Conservation (phyloP, 139 green algal species). For the Dunaliella sp. region DNA sequence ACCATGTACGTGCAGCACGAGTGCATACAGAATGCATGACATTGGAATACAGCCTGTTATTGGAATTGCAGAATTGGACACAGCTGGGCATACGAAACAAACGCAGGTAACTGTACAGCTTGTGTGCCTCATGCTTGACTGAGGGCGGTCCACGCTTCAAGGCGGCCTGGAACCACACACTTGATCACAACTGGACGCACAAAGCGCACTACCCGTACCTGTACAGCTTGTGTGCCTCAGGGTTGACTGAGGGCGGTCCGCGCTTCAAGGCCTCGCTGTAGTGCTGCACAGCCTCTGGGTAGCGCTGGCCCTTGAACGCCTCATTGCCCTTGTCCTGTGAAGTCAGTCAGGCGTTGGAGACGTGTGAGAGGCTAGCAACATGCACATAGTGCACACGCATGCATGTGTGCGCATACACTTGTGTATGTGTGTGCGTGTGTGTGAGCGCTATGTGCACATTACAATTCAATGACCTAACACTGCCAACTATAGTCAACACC, state of each 20-base stretch:
- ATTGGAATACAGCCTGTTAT: too few relatives aligned
- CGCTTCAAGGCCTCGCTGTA: slow-evolving; percentile 97
- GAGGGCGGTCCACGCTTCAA: slow-evolving; percentile 81
- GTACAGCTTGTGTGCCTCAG: slow-evolving; percentile 96
- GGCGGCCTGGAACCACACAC: slow-evolving; percentile 97
- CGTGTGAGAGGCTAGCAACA: too few relatives aligned
- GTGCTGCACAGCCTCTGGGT: slow-evolving; percentile 69
- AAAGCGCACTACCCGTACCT: slow-evolving; percentile 30
- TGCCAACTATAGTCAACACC: too few relatives aligned
- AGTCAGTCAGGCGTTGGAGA: too few relatives aligned
- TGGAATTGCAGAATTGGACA: too few relatives aligned
- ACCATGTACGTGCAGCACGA: too few relatives aligned
- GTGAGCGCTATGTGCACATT: too few relatives aligned
- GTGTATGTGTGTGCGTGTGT: too few relatives aligned
- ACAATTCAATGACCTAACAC: too few relatives aligned
- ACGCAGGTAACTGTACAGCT: slow-evolving; percentile 94
- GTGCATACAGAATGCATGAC: too few relatives aligned
- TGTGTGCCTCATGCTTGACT: slow-evolving; percentile 90
- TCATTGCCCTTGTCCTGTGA: slow-evolving; percentile 84
- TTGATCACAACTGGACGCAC: too few relatives aligned
- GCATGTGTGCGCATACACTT: neutral
- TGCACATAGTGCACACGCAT: neutral
- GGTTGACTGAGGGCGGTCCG: slow-evolving; percentile 75
- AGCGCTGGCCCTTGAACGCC: slow-evolving; percentile 89
- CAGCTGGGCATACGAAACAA: too few relatives aligned